These are phyloP conservation scores for Exophiala sideris DNA, from an alignment of 2,329 filamentous ascomycete genomes.

Conservation along the genomic window DNA sequence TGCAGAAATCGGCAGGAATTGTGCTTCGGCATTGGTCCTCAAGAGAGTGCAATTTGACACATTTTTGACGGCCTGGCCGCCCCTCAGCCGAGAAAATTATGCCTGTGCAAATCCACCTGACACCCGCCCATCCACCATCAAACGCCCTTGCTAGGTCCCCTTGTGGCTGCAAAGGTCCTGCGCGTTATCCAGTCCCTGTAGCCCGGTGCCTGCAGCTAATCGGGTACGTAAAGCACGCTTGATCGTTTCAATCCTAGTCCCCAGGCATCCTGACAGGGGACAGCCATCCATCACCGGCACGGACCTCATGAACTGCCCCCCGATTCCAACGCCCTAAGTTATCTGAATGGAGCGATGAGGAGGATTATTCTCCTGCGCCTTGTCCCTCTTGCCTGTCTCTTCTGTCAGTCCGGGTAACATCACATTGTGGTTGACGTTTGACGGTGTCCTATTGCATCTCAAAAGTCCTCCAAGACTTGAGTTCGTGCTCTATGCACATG, in stretches of 20 bases:
- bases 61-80: neutral
- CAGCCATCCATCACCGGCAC: constrained; percentile 12
- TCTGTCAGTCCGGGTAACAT: constrained; percentile 18
- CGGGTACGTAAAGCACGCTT: constrained; percentile 3
- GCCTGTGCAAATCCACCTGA: no score
- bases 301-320: constrained; percentile 11
- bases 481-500: constrained; percentile 11
- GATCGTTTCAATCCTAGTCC: constrained; percentile 11
- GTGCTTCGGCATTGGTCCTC: neutral
- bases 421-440: constrained; percentile 13
- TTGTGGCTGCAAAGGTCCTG: neutral
- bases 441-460: constrained; percentile 15
- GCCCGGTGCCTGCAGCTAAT: constrained; percentile 14
- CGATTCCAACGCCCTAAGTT: neutral
- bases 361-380: constrained; percentile 5
- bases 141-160: neutral
- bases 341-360: constrained; percentile 5
- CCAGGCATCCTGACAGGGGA: neutral
- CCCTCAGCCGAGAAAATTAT: neutral
- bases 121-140: neutral
- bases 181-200: neutral
- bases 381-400: constrained; percentile 13
- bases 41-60: constrained; percentile 10
- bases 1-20: constrained; percentile 5
- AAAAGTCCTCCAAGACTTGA: constrained; percentile 12